phyloP scores from a whole-genome alignment of 1,284 basidiomycete genomes.

The Irpex lacteus region DNA sequence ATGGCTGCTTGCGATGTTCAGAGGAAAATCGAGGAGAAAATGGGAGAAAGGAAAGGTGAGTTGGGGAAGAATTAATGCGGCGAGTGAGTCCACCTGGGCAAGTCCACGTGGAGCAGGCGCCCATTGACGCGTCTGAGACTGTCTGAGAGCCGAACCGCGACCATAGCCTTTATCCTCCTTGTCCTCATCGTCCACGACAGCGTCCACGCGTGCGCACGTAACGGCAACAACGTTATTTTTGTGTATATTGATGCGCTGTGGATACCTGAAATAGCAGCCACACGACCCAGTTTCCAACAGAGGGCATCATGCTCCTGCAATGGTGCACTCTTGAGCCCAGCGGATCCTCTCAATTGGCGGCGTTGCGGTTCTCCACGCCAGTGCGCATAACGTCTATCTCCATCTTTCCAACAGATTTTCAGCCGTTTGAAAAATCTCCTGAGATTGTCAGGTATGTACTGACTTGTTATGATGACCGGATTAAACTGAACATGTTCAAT shows the following conservation, averaged over 20 bases:
- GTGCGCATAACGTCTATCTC: slow-evolving; percentile 61
- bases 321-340: slow-evolving; percentile 66
- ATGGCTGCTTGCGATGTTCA: slow-evolving; percentile 9
- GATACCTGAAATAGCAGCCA: too few relatives aligned
- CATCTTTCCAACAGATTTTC: slow-evolving; percentile 57
- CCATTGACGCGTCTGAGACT: neutral
- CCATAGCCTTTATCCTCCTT: neutral
- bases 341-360: slow-evolving; percentile 57
- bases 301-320: slow-evolving; percentile 51
- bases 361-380: slow-evolving; percentile 61
- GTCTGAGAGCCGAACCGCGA: neutral
- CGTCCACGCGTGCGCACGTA: neutral
- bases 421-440: slow-evolving; percentile 57
- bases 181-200: neutral
- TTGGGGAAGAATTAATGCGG: neutral
- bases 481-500: neutral
- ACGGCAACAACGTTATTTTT: neutral
- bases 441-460: slow-evolving; percentile 60
- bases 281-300: too few relatives aligned
- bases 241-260: neutral
- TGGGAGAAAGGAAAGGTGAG: too few relatives aligned
- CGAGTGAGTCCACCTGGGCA: neutral
- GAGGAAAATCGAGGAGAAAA: too few relatives aligned
- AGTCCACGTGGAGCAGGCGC: neutral
- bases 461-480: slow-evolving; percentile 11